phyloP scores from a whole-genome alignment of 106 monocot species.

The Dendrobium nobile region DNA sequence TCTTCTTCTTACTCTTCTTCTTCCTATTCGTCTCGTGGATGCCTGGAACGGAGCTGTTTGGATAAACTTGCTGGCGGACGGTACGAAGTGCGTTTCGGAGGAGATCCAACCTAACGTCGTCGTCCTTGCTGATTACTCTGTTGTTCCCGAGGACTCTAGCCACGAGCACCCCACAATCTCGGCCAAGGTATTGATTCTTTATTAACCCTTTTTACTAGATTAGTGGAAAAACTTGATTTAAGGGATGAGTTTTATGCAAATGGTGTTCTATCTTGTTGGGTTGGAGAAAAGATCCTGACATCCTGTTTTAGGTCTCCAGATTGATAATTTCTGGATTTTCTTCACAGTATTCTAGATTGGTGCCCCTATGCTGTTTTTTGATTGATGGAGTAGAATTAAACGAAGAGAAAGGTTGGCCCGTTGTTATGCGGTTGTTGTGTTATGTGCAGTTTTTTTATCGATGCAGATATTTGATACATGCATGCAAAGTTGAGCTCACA shows the following conservation, averaged over 20 bases:
- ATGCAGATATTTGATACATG: too few species aligned
- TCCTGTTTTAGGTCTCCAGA: neutral
- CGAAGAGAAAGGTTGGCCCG: neutral
- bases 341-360: too few species aligned
- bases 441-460: neutral
- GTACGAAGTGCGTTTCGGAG: constrained; percentile 62
- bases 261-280: neutral
- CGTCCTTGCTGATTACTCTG: constrained; percentile 48
- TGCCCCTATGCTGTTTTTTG: too few species aligned
- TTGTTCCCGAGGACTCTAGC: constrained; percentile 14
- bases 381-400: neutral
- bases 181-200: neutral
- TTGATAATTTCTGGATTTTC: neutral
- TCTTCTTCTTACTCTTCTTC: neutral
- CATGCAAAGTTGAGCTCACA: too few species aligned
- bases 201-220: neutral
- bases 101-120: constrained; percentile 65
- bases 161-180: constrained; percentile 2
- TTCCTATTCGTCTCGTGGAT: neutral
- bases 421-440: neutral
- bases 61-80: constrained; percentile 37
- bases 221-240: neutral
- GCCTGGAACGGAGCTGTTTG: constrained; percentile 30
- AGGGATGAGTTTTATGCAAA: neutral
- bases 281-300: neutral